These are phyloP conservation scores for Cystofilobasidium bisporidii DNA, from an alignment of 768 basidiomycete genomes.

Conservation along the genomic window DNA sequence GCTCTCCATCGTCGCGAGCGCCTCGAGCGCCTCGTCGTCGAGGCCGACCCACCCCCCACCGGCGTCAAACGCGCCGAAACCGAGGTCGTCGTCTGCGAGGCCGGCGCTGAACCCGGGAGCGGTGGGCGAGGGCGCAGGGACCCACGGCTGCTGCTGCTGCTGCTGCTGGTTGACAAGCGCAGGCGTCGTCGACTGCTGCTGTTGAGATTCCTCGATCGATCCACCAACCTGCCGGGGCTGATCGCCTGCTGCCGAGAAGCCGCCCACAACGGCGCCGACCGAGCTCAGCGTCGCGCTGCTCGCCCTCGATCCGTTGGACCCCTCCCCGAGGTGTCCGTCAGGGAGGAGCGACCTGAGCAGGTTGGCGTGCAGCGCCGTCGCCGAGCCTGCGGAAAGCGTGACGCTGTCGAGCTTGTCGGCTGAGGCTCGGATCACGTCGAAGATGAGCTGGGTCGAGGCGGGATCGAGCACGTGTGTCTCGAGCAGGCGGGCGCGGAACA, in stretches of 20 bases:
- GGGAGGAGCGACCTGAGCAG: conserved; percentile 13
- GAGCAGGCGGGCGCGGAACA: conserved; percentile 20
- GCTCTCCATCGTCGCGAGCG: neutral
- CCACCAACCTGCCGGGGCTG: too few relatives aligned
- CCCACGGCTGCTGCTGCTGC: neutral
- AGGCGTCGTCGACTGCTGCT: too few relatives aligned
- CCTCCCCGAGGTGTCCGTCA: neutral
- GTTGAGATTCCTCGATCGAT: too few relatives aligned
- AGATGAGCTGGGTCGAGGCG: conserved; percentile 9
- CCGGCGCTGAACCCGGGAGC: neutral
- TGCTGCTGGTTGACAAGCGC: too few relatives aligned
- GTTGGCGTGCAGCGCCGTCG: conserved; percentile 4
- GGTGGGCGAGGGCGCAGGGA: too few relatives aligned
- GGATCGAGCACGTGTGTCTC: conserved; percentile 23
- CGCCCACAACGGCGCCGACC: neutral
- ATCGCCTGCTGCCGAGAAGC: too few relatives aligned
- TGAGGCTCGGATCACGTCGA: conserved; percentile 10
- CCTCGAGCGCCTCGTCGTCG: neutral
- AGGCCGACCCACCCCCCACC: neutral
- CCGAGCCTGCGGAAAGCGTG: neutral
- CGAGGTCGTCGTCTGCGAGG: neutral
- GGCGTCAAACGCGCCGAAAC: neutral
- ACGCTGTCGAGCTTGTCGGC: conserved; percentile 2
- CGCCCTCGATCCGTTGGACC: neutral
- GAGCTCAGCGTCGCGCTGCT: neutral